Evolutionary conservation across 192 early-diverging fungal species (phyloP).

Genomic region (Coemansia sp.): DNA sequence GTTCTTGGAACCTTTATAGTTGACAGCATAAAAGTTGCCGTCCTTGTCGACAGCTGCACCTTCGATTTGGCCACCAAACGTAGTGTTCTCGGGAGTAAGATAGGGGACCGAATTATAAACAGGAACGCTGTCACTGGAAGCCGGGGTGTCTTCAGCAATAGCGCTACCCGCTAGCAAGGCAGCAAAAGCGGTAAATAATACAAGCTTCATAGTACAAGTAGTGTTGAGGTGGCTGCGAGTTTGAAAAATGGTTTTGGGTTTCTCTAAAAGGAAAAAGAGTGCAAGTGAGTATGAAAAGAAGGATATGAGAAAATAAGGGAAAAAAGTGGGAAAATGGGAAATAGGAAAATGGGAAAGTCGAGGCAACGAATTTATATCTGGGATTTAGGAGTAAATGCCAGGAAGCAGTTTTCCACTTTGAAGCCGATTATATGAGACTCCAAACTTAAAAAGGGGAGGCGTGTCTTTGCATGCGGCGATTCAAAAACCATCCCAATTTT

Average conservation of each 20-base stretch:
- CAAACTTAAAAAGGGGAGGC: not conserved
- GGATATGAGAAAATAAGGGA: not conserved
- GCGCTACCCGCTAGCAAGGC: not conserved
- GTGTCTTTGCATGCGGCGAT: not conserved
- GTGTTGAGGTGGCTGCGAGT: not conserved
- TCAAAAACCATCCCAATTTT: not conserved
- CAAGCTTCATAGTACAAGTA: slow-evolving; percentile 3
- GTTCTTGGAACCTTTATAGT: slow-evolving; percentile 33
- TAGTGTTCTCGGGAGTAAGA: slow-evolving; percentile 21
- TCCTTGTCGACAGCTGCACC: slow-evolving; percentile 55
- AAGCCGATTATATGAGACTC: no score
- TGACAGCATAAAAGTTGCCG: slow-evolving; percentile 56
- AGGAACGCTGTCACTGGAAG: not conserved
- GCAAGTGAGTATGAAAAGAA: not conserved
- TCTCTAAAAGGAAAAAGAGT: not conserved
- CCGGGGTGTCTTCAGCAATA: not conserved
- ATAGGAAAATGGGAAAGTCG: no score
- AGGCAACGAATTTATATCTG: no score
- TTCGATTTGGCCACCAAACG: slow-evolving; percentile 58
- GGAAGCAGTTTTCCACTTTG: no score
- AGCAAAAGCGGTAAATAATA: not conserved
- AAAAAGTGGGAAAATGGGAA: not conserved
- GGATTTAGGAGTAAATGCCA: no score
- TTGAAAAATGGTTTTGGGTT: not conserved
- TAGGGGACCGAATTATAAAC: slow-evolving; percentile 24